Evolutionary conservation across 139 green algal species (phyloP).

Genomic region (Diplosphaera chodatii): DNA sequence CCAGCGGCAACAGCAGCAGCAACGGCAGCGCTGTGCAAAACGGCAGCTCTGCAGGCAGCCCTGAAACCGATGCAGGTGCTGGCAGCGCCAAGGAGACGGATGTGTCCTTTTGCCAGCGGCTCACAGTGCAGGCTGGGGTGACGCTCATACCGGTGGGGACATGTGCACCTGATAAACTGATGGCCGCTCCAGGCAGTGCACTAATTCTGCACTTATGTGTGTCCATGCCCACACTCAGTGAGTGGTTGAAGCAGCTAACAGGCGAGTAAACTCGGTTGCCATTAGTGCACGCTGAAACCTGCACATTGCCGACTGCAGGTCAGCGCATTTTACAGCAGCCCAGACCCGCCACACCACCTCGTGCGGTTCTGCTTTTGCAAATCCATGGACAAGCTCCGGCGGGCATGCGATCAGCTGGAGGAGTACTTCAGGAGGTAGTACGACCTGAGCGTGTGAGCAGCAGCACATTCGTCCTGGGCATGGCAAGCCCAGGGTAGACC

Average conservation of each 20-base stretch:
- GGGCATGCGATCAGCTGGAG: conserved; percentile 36
- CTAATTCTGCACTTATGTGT: too few species aligned
- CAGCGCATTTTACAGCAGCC: conserved; percentile 40
- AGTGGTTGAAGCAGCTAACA: too few species aligned
- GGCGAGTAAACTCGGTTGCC: too few species aligned
- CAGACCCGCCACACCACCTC: conserved; percentile 28
- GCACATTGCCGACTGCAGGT: conserved; percentile 45
- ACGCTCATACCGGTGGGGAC: conserved; percentile 56
- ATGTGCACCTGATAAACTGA: not conserved
- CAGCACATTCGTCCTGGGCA: too few species aligned
- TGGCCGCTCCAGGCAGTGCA: too few species aligned
- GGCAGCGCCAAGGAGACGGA: conserved; percentile 49
- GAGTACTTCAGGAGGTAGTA: conserved; percentile 31
- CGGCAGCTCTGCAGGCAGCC: too few species aligned
- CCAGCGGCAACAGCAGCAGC: conserved; percentile 1
- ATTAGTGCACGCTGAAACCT: too few species aligned
- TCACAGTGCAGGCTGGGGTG: conserved; percentile 63
- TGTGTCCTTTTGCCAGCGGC: conserved; percentile 52
- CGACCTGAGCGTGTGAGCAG: too few species aligned
- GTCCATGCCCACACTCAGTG: too few species aligned
- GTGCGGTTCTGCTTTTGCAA: conserved; percentile 81
- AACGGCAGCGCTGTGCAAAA: too few species aligned
- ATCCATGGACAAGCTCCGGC: conserved; percentile 57
- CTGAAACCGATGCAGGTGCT: too few species aligned
- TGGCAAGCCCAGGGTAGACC: too few species aligned